Evolutionary conservation across 2,329 filamentous ascomycete genomes (phyloP).

Genomic region (Xenosphaeropsis pyriputrescens): DNA sequence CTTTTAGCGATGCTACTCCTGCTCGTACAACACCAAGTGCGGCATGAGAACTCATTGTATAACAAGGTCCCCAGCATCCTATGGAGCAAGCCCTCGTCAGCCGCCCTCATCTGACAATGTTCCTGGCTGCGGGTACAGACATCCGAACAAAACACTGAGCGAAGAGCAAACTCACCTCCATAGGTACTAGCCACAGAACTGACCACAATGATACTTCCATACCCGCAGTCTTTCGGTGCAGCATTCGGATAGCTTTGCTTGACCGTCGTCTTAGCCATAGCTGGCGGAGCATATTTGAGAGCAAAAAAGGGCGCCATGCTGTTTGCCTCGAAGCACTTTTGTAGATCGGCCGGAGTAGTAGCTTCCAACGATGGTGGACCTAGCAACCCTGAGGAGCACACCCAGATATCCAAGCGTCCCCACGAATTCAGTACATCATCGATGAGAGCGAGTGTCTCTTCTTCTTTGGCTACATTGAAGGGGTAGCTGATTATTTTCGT

Average conservation of each 20-base stretch:
- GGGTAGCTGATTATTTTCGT: constrained; percentile 48
- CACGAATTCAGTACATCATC: constrained; percentile 48
- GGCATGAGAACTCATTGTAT: constrained; percentile 44
- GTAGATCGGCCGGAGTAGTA: constrained; percentile 39
- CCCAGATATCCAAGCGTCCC: constrained; percentile 45
- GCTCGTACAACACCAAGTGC: constrained; percentile 44
- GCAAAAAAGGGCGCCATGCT: constrained; percentile 48
- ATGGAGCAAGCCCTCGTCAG: too few relatives aligned
- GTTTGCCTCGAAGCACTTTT: constrained; percentile 44
- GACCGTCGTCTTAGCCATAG: constrained; percentile 43
- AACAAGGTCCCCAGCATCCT: constrained; percentile 43
- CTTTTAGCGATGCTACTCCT: constrained; percentile 41
- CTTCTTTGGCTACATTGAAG: constrained; percentile 40
- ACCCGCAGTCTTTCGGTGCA: constrained; percentile 41
- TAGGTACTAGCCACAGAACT: constrained; percentile 39
- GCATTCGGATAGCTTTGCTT: constrained; percentile 43
- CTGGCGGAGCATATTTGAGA: constrained; percentile 47
- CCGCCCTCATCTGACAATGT: too few relatives aligned
- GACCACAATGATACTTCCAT: constrained; percentile 49
- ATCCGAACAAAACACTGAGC: too few relatives aligned
- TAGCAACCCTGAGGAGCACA: constrained; percentile 39
- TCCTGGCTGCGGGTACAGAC: too few relatives aligned
- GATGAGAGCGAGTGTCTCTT: constrained; percentile 43
- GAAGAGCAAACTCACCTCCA: constrained; percentile 21
- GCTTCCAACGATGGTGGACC: constrained; percentile 39